Percentiles rank a stretch among this genome's conserved stretches.
phyloP scores from a whole-genome alignment of 176 grass and related monocot species.

The Phyllostachys edulis region DNA sequence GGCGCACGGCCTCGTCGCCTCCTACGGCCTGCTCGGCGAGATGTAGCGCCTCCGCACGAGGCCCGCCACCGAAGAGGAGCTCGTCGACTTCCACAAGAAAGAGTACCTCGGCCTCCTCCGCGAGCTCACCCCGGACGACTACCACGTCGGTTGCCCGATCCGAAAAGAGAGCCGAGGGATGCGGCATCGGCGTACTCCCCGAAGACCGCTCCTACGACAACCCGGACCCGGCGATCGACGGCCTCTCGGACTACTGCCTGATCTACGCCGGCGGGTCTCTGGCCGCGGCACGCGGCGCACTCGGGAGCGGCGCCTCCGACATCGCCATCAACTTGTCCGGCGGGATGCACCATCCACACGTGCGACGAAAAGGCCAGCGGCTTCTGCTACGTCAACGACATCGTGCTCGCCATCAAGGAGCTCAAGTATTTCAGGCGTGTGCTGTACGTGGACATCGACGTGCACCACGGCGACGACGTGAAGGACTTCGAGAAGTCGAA shows the following conservation, averaged over 20 bases:
- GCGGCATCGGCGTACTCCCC: slow-evolving; percentile 6
- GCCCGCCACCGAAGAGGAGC: slow-evolving; percentile 35
- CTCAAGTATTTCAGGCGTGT: slow-evolving; percentile 51
- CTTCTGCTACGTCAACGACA: slow-evolving; percentile 80
- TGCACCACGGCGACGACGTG: slow-evolving; percentile 85
- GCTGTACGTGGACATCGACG: slow-evolving; percentile 85
- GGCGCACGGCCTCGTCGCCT: slow-evolving; percentile 53
- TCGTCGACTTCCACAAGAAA: slow-evolving; percentile 46
- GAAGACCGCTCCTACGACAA: background rate
- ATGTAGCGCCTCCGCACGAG: slow-evolving; percentile 22
- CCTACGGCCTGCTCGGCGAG: too few species aligned
- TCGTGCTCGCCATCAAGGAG: slow-evolving; percentile 62
- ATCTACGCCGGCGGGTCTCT: slow-evolving; percentile 52
- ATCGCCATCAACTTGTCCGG: slow-evolving; percentile 69
- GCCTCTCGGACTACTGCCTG: slow-evolving; percentile 59
- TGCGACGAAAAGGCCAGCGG: slow-evolving; percentile 46
- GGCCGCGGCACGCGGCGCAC: slow-evolving; percentile 31
- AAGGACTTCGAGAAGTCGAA: slow-evolving; percentile 40
- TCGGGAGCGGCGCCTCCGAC: slow-evolving; percentile 41
- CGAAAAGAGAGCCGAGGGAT: background rate
- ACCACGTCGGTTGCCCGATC: background rate
- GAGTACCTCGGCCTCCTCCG: slow-evolving; percentile 47
- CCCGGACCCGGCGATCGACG: slow-evolving; percentile 55
- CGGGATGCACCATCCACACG: slow-evolving; percentile 64
- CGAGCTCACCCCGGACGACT: slow-evolving; percentile 34